Evolutionary conservation across 208 protist species (phyloP), one percentile per base, ranked within the genome.

Genomic region (Trypanosoma melophagium): DNA sequence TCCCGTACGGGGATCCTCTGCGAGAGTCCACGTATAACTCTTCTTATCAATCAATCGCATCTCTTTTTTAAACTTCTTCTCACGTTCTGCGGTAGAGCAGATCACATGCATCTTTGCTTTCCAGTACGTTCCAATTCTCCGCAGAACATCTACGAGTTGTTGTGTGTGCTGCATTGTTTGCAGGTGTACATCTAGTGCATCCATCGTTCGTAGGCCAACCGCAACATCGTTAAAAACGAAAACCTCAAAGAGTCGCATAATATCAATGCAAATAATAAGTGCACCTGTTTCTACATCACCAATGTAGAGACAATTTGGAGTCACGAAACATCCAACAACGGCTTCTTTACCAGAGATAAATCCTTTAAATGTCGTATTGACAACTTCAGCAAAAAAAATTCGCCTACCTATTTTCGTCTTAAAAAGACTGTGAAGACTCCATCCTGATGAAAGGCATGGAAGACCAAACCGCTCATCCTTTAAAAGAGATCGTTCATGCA

Each of bases 291-390:
- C 25, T 4, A 68, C 61, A 49, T 74, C 52, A 17, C 69, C 69
- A 35, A 74, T 42, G 56, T 74, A 74, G 16, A 74, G 2, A 53
- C 69, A 69, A 51, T 74, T 74, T 31, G 60, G 60, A 8, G 69
- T 74, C 1, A 74, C 60, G 58, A 74, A 74, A 45, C 69, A 74
- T 7, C 24, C 69, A 44, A 74, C 62, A 4, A 63, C 7, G 0
- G 56, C 10, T 17, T 74, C 59, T 19, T 74, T 74, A 28, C 47
- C 53, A 2, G 22, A 65, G 1, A 74, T 17, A 67, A 74, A 74
- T 14, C 60, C 69, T 17, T 74, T 66, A 51, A 74, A 74, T n/a
- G 24, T 25, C 16, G 61, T 62, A 35, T 31, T 74, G 9, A 67
- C 21, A 14, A 40, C 52, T 47, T 67, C 69, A 24, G 61, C 52